Conservation (phyloP, 2,329 filamentous ascomycete species). For the Xylariaceae sp. region DNA sequence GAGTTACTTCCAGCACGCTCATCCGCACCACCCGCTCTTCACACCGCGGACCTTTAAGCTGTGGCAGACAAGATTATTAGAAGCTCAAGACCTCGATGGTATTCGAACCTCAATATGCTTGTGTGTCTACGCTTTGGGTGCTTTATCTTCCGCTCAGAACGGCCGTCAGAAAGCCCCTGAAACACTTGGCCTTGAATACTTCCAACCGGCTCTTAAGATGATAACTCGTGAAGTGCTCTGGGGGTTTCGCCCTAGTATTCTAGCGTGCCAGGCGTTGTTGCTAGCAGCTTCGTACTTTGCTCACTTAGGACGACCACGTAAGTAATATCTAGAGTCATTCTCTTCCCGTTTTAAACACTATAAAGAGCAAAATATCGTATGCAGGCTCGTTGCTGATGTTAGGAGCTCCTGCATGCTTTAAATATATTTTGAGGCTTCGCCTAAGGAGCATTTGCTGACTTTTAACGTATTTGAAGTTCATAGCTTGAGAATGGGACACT, state of each 20-base stretch:
- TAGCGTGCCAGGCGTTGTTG: constrained; percentile 45
- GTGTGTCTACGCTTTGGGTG: constrained; percentile 47
- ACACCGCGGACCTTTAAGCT: constrained; percentile 37
- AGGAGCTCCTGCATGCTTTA: not conserved
- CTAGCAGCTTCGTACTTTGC: constrained; percentile 48
- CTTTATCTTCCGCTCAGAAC: constrained; percentile 31
- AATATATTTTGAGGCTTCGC: not conserved
- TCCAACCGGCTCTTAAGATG: constrained; percentile 46
- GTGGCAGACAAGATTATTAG: constrained; percentile 40
- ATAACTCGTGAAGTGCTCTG: constrained; percentile 43
- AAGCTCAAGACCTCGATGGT: constrained; percentile 36
- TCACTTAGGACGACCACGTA: constrained; percentile 44
- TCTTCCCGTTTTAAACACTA: not conserved
- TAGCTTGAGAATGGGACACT: constrained; percentile 44
- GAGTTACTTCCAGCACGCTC: constrained; percentile 45
- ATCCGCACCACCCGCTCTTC: constrained; percentile 47
- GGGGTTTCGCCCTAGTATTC: constrained; percentile 43
- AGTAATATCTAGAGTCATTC: not conserved
- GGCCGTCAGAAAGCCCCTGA: constrained; percentile 35
- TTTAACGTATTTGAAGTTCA: constrained; percentile 33
- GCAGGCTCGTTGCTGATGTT: not conserved
- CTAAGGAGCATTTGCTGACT: not conserved
- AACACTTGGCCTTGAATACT: constrained; percentile 42
- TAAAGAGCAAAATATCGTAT: not conserved
- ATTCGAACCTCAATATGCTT: constrained; percentile 46